Evolutionary conservation across 371 early-diverging fungal species (phyloP).

Genomic region (Mortierella sp.): DNA sequence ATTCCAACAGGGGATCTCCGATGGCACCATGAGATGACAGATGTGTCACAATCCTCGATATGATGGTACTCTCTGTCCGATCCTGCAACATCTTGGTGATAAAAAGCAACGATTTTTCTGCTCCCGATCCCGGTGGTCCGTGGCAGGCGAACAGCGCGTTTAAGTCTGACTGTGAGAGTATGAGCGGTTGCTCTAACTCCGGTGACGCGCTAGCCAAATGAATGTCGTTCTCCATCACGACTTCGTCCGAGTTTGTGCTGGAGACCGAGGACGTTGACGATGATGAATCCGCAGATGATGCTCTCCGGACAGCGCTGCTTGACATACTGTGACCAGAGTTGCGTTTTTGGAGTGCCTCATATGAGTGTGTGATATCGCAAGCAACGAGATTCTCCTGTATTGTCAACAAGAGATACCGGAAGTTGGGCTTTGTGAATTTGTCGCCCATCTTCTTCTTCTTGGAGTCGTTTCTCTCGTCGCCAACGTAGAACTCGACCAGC

Average conservation of each 20-base stretch:
- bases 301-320: constrained; percentile 3
- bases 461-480: constrained; percentile 47
- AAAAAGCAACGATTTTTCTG: constrained; percentile 19
- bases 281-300: constrained; percentile 13
- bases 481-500: constrained; percentile 54
- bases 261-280: constrained; percentile 41
- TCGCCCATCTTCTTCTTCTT: constrained; percentile 59
- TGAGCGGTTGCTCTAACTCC: constrained; percentile 15
- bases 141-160: constrained; percentile 25
- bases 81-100: constrained; percentile 47
- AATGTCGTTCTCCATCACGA: not conserved
- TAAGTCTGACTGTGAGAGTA: constrained; percentile 30
- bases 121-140: not conserved
- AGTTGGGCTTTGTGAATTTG: constrained; percentile 58
- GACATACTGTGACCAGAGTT: constrained; percentile 2
- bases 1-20: constrained; percentile 29
- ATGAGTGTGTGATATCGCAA: constrained; percentile 47
- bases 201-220: constrained; percentile 18
- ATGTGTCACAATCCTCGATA: constrained; percentile 34
- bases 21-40: constrained; percentile 22
- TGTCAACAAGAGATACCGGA: constrained; percentile 49
- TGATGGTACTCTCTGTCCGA: constrained; percentile 29
- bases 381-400: constrained; percentile 38
- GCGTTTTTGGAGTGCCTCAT: constrained; percentile 11
- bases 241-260: constrained; percentile 35